Evolutionary conservation across 345 rosid species (phyloP).

Genomic region (Anastatica hierochuntica): DNA sequence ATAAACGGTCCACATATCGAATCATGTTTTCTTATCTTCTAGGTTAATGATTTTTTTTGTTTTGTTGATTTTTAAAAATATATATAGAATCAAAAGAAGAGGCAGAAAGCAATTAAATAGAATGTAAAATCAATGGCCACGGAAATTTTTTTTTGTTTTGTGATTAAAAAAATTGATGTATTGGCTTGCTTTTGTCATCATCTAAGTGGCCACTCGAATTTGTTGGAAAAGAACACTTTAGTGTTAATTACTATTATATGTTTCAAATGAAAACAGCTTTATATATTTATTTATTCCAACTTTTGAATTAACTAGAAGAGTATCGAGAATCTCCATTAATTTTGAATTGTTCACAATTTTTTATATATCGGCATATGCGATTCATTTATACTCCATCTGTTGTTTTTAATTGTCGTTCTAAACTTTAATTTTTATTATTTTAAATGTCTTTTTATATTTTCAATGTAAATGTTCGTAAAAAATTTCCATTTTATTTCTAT

Average conservation of each 20-base stretch:
- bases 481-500: too few species aligned
- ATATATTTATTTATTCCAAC: conserved; percentile 6
- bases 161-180: conserved; percentile 5
- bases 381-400: too few species aligned
- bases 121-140: too few species aligned
- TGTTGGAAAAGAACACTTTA: conserved; percentile 30
- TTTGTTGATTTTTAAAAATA: background rate
- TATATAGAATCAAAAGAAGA: conserved; percentile 8
- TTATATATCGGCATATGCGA: background rate
- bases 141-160: conserved; percentile 6
- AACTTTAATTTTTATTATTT: too few species aligned
- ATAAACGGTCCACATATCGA: conserved; percentile 23
- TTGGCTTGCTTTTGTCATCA: conserved; percentile 18
- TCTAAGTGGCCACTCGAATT: conserved; percentile 30
- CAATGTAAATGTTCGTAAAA: too few species aligned
- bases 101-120: conserved; percentile 15
- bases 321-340: conserved; percentile 15
- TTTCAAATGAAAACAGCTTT: conserved; percentile 10
- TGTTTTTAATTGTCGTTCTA: too few species aligned
- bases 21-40: conserved; percentile 26
- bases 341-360: background rate
- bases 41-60: conserved; percentile 10
- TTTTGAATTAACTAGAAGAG: background rate
- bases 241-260: conserved; percentile 6
- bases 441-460: too few species aligned